These are phyloP conservation scores for Cladosporium halotolerans DNA, from an alignment of 2,329 filamentous ascomycete species.

Conservation along the genomic window DNA sequence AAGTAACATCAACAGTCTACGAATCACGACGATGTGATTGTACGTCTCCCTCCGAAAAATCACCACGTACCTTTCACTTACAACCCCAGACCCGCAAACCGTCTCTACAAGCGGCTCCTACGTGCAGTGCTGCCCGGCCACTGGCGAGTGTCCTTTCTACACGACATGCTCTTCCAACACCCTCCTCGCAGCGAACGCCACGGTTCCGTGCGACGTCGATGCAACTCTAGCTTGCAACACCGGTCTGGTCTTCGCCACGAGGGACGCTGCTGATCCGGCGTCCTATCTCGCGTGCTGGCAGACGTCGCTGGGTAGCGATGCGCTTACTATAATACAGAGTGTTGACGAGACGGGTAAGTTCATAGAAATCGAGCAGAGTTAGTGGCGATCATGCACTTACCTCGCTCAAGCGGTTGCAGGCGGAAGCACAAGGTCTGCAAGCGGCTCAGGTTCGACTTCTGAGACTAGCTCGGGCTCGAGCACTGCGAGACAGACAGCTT, in stretches of 20 bases:
- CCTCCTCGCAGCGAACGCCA: not conserved
- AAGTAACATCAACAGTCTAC: not conserved
- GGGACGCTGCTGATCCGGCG: not conserved
- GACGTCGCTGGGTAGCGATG: not conserved
- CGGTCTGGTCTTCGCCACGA: not conserved
- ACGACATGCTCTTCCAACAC: constrained; percentile 3
- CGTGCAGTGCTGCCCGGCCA: constrained; percentile 4
- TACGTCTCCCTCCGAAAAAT: not conserved
- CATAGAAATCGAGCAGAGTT: no score
- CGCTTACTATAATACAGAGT: constrained; percentile 5
- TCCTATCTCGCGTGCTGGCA: constrained; percentile 10
- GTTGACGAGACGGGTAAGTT: not conserved
- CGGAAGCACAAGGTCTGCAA: not conserved
- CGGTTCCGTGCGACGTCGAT: constrained; percentile 2
- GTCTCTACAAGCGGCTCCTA: not conserved
- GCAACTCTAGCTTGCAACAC: constrained; percentile 4
- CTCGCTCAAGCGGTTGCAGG: no score
- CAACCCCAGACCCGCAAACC: not conserved
- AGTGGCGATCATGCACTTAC: no score
- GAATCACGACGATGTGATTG: not conserved
- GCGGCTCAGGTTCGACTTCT: not conserved
- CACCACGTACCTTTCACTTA: no score
- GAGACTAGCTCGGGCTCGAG: not conserved
- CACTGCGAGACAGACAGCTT: not conserved
- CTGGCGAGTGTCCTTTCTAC: constrained; percentile 1